Evolutionary conservation across 306 rosid species (phyloP), one percentile per base, ranked within the genome.

Genomic region (Canavalia ensiformis): DNA sequence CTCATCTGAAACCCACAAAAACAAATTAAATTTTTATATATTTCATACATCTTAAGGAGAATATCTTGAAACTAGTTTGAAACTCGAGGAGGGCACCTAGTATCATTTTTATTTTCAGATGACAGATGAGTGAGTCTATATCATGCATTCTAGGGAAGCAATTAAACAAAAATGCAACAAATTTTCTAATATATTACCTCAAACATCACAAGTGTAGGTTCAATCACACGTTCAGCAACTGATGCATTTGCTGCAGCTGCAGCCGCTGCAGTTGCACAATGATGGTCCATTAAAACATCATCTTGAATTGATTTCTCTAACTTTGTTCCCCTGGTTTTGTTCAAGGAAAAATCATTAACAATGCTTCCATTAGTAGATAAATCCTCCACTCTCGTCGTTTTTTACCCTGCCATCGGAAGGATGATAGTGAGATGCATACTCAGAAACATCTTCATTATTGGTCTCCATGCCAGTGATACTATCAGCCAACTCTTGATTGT

Each of bases 121-220:
- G 25, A 18, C 25, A 18, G 25, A 18, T 18, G 25, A 18, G 25
- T 18, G 25, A 18, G 25, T 18, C 25, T 18, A 18, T 18, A 18
- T 18, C 39, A 58, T 34, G 33, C 69, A 45, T 64, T 31, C 57
- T 34, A 67, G 45, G 12, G 45, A 82, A 82, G 42, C 29, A 44
- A 70, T 33, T 58, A 76, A 80, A 7, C 56, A 75, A 67, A 49
- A 50, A 8, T 75, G 56, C 41, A 18, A 84, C 50, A 66, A 33
- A 18, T 18, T 46, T 47, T 83, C 9, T 46, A 69, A 28, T 74
- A 51, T 18, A 62, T 58, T 89, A 95, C 98, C 97, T 95, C 99
- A 83, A 91, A 86, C 99, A 95, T 93, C 65, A 95, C 97, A 44
- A 95, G 97, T 73, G 97, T 90, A 30, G 99, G 97, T 88, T 95